These are phyloP conservation scores for Exophiala calicioides DNA, from an alignment of 2,329 filamentous ascomycete species.

Conservation along the genomic window DNA sequence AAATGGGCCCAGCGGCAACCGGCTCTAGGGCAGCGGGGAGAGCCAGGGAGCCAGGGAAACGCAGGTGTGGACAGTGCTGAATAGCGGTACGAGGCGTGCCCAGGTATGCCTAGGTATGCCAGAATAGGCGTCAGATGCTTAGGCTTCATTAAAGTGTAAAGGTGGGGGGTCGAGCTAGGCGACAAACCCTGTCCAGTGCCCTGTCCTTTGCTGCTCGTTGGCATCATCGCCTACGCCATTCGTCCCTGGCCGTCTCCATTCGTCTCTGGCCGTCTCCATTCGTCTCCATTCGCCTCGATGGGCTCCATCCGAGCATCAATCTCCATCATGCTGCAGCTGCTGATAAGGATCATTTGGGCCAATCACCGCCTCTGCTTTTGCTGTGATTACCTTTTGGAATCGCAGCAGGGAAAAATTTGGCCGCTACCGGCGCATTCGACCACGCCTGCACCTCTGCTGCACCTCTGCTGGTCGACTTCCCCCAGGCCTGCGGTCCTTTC, in stretches of 20 bases:
- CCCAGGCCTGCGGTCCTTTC: background rate
- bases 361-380: conserved; percentile 20
- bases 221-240: background rate
- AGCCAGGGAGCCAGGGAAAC: no score
- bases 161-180: no score
- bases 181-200: no score
- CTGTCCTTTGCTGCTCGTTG: no score
- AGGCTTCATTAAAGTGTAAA: no score
- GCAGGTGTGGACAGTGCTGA: no score
- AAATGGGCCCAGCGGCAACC: no score
- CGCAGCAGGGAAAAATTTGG: conserved; percentile 14
- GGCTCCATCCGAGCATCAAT: conserved; percentile 11
- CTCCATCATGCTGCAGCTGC: conserved; percentile 26
- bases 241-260: background rate
- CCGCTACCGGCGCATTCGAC: conserved; percentile 19
- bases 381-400: conserved; percentile 26
- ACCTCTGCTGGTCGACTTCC: background rate
- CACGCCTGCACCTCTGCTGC: conserved; percentile 1
- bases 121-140: no score
- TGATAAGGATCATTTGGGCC: conserved; percentile 23
- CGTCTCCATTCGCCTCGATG: conserved; percentile 4
- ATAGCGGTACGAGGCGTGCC: no score
- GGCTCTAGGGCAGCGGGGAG: no score
- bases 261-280: conserved; percentile 14
- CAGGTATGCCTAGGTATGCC: no score